Conservation (phyloP, 495 filamentous ascomycete species). For the Lepidopterella palustris region DNA sequence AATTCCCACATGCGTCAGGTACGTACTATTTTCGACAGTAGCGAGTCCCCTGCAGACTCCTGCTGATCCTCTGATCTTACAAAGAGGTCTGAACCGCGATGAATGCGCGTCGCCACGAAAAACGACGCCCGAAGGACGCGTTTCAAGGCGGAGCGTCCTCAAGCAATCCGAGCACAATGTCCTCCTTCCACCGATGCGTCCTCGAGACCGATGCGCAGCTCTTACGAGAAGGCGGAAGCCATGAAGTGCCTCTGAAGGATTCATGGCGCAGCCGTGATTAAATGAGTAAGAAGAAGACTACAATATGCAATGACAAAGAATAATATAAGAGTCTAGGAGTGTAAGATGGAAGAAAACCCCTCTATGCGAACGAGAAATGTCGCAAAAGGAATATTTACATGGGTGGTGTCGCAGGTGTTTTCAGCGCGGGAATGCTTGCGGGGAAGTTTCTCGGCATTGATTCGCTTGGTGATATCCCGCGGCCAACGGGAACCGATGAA, state of each 20-base stretch:
- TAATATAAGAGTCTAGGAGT: neutral
- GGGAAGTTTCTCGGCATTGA: no score
- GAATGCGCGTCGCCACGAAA: neutral
- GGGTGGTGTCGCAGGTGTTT: no score
- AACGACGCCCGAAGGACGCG: neutral
- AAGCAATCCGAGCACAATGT: conserved; percentile 24
- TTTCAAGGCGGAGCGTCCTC: conserved; percentile 2
- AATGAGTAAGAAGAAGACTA: neutral
- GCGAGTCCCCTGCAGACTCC: conserved; percentile 16
- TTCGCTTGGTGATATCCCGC: no score
- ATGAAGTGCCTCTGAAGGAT: conserved; percentile 11
- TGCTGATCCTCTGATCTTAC: neutral
- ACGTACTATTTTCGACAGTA: neutral
- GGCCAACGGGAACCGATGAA: no score
- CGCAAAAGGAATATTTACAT: no score
- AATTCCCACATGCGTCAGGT: neutral
- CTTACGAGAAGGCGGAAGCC: conserved; percentile 10
- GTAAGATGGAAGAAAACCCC: no score
- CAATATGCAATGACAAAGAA: neutral
- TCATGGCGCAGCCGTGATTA: conserved; percentile 8
- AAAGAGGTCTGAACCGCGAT: neutral
- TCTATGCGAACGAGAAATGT: no score
- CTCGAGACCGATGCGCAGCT: neutral
- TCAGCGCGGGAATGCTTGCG: no score
- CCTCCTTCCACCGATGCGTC: conserved; percentile 3